Percentiles rank a stretch among this genome's conserved stretches.
Evolutionary conservation across 116 monocot species (phyloP).

Genomic region (Trichopus zeylanicus): DNA sequence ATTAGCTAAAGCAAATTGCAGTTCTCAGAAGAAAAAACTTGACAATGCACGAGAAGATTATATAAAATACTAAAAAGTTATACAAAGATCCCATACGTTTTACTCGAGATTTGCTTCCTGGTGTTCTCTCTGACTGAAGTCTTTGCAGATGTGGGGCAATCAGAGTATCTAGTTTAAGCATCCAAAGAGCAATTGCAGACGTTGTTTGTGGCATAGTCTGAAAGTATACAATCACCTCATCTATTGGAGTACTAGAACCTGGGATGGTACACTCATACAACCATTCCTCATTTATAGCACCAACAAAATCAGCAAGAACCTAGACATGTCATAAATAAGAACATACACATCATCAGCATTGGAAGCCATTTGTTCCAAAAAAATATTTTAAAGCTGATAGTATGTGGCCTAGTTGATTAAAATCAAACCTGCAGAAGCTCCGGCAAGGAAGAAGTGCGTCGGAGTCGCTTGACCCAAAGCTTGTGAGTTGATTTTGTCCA

Average conservation of each 20-base stretch:
- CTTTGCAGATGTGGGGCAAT: slow-evolving; percentile 47
- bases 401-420: no score
- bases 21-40: no score
- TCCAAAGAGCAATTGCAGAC: slow-evolving; percentile 92
- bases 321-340: slow-evolving; percentile 14
- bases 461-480: slow-evolving; percentile 85
- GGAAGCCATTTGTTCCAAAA: not conserved
- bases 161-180: slow-evolving; percentile 62
- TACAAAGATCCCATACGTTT: no score
- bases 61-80: no score
- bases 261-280: slow-evolving; percentile 33
- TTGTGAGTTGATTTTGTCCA: slow-evolving; percentile 82
- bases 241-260: slow-evolving; percentile 22
- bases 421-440: slow-evolving; percentile 76
- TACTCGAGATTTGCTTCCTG: not conserved
- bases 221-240: slow-evolving; percentile 65
- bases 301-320: slow-evolving; percentile 88
- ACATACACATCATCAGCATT: not conserved
- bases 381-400: no score
- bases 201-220: slow-evolving; percentile 92
- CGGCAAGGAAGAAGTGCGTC: slow-evolving; percentile 73
- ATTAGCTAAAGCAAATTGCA: no score
- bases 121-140: not conserved
- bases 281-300: slow-evolving; percentile 76
- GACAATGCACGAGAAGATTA: no score